Evolutionary conservation across 2,329 filamentous ascomycete species (phyloP), one percentile per base, ranked within the genome.

Genomic region (Diaporthe australafricana): DNA sequence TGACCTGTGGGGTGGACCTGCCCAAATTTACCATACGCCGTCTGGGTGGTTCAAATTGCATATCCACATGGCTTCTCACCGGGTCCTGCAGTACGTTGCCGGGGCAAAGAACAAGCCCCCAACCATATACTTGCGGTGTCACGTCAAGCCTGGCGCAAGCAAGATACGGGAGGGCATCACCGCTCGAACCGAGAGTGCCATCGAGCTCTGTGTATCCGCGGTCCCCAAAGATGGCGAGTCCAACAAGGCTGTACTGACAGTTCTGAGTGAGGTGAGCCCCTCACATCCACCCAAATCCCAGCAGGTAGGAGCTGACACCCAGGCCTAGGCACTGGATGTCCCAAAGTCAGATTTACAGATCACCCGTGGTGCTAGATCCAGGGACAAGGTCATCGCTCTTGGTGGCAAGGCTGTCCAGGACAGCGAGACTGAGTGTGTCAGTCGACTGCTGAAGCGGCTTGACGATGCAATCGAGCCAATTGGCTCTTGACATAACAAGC

Each of bases 181-280:
- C 3, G 83, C 84, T 0, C 80, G 94, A 5, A 86, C 86, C 0
- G 85, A 89, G 30, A 85, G 88, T 8, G 82, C 82, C 2, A 86
- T 94, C 57, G 88, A 92, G 72, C 79, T 94, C 1, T 92, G 90
- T 60, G 91, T 94, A 2, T 82, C 91, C 0, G 91, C 91, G 0
- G 90, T 87, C 74, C 86, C 92, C 14, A 86, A 87, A 73, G 90
- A 93, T 17, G 91, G 91, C 17, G 90, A 93, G 77, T 89, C 92
- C 6, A 94, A 94, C 78, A 88, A 87, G 77, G 91, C 92, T 5
- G 89, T 93, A 2, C 81, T 90, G 62, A 84, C 87, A 47, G 81
- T 94, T 5, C 82, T 94, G 70, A 91, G 91, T 74, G 83, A 89
- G 77, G 90, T 90, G 76, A 74, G 81, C 73, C 12, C 35, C 48